Base-by-base conservation (phyloP, 768 basidiomycete species). In the Leccinum subgranulosum region DNA sequence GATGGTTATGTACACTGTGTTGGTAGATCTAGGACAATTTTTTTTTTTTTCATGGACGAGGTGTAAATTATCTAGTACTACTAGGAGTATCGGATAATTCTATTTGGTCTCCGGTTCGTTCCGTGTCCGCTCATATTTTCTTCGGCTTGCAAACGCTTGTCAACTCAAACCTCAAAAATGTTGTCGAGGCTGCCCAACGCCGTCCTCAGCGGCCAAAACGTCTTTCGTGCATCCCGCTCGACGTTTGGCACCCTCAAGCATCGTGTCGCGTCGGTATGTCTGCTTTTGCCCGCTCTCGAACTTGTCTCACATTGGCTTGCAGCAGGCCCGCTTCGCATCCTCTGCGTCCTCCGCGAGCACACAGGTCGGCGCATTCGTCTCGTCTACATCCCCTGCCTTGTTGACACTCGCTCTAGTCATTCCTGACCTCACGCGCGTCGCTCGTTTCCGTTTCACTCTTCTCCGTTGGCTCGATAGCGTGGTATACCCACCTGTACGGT, bases 401-500 rank as follows among this genome's bases (percentile, higher is more conserved):
- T 58, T 43, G 33, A 19, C 25, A 49, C 33, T 2, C 12, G 14
- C 14, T 56, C 21, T 55, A 92, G 90, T 78, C 87, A 14, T 69
- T 88, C 61, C 64, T 86, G 63, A 82, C 78, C 69, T 92, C 92
- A 55, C 87, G 86, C 70, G 79, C 85, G 57, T 82, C 90, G 25
- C 82, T 92, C 60, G 83, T 84, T 55, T 86, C 94, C 49, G 85
- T 86, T 60, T 85, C 91, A 50, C 77, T 87, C 56, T 74, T 91
- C 71, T 84, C 94, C 49, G 90, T 77, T 60, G 97, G 97, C 60
- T 88, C 96, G 49, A 84, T 97, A 73, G 93, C 92, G 55, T 97
- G 93, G 93, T 99, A 99, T 80, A 88, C 92, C 66, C 89, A 94
- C 73, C 83, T 94, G 56, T 98, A 94, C 74, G 97, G 95, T 62